Conservation (phyloP, 192 early-diverging fungal species). For the Mortierella claussenii region DNA sequence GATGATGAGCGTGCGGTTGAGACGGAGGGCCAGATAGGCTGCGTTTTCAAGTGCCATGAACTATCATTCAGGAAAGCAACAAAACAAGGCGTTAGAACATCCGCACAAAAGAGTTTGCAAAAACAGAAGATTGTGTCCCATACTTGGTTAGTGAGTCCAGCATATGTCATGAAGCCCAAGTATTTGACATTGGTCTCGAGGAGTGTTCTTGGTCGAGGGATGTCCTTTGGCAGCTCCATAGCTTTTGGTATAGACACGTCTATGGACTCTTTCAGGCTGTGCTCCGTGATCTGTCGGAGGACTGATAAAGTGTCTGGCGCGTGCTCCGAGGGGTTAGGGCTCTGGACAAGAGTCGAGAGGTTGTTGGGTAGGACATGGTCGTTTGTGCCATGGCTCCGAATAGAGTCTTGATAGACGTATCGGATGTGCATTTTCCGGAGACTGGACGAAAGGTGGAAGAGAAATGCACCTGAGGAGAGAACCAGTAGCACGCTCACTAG, state of each 20-base stretch:
- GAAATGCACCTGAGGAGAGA: conserved; percentile 5
- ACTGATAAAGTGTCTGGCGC: neutral
- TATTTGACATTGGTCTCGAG: conserved; percentile 13
- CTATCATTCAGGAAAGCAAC: conserved; percentile 15
- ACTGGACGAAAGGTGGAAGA: conserved; percentile 8
- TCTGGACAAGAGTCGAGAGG: neutral
- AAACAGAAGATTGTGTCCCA: neutral
- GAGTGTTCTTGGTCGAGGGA: conserved; percentile 10
- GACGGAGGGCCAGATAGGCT: conserved; percentile 25
- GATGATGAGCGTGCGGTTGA: conserved; percentile 45
- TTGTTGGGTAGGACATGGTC: too few relatives aligned
- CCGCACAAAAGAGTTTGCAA: too few relatives aligned
- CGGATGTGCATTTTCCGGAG: neutral
- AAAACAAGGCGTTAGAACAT: too few relatives aligned
- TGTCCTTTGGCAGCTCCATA: neutral
- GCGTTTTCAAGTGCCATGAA: conserved; percentile 47
- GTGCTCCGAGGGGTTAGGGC: neutral
- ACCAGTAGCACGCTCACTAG: neutral
- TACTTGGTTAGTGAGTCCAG: conserved; percentile 49
- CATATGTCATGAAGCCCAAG: conserved; percentile 31
- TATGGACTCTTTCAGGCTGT: neutral
- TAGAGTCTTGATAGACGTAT: neutral
- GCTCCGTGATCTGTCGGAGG: neutral
- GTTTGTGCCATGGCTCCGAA: neutral
- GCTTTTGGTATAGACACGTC: neutral